Evolutionary conservation across 2,329 filamentous ascomycete species (phyloP), one percentile per base, ranked within the genome.

Genomic region (Calonectria naviculata): DNA sequence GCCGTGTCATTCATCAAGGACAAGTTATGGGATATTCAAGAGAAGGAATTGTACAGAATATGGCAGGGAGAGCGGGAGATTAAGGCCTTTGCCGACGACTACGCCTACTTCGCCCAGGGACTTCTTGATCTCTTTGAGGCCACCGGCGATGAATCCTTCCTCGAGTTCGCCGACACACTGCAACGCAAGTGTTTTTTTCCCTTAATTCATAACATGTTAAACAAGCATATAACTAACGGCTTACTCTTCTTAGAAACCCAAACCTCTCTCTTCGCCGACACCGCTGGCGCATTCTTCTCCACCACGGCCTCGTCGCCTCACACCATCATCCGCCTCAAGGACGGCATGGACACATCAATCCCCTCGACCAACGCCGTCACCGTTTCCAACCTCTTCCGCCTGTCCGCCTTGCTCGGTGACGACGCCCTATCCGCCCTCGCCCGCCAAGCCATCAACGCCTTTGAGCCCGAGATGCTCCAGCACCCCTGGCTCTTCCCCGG

Each of bases 401-500:
- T 98, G 5, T 91, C 91, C 15, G 88, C 89, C 7, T 81, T 97
- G 2, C 86, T 97, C 0, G 89, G 90, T 56, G 91, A 94, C 73
- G 84, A 90, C 2, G 82, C 83, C 3, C 95, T 94, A 78, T 87
- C 87, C 0, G 85, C 86, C 63, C 87, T 92, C 62, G 95, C 95
- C 0, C 89, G 89, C 62, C 89, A 93, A 75, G 97, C 95, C 0
- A 91, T 95, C 72, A 91, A 91, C 71, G 94, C 95, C 0, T 99
- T 99, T 76, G 94, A 97, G 76, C 93, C 94, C 0, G 97, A 99
- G 84, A 92, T 98, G 76, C 87, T 97, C 79, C 95, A 98, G 81
- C 95, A 98, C 78, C 95, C 97, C 0, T 97, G 97, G 87, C 87
- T 98, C 2, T 98, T 97, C 83, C 92, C 94, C 0, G 93, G 93